These are phyloP conservation scores for Euphorbia tirucalli DNA, from an alignment of 345 rosid genomes.

Conservation along the genomic window DNA sequence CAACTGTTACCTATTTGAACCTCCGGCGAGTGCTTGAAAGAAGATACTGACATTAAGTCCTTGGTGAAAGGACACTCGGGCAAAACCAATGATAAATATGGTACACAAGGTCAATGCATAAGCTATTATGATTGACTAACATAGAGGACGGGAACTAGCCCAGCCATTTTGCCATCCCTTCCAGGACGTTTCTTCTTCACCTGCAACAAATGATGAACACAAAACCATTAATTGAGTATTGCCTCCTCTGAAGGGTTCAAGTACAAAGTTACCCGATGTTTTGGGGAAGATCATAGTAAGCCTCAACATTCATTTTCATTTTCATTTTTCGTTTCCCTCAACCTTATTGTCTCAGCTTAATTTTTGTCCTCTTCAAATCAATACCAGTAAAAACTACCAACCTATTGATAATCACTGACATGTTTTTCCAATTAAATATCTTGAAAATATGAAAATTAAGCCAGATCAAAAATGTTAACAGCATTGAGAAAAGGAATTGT, in stretches of 20 bases:
- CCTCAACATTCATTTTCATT: too few relatives aligned
- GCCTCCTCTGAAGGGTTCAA: background rate
- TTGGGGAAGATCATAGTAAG: background rate
- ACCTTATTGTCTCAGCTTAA: too few relatives aligned
- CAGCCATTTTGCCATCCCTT: slow-evolving; percentile 95
- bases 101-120: background rate
- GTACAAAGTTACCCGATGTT: background rate
- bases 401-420: too few relatives aligned
- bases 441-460: too few relatives aligned
- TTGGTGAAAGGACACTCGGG: background rate
- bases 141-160: slow-evolving; percentile 94
- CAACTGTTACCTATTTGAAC: too few relatives aligned
- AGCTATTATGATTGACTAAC: slow-evolving; percentile 57
- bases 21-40: background rate
- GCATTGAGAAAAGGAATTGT: too few relatives aligned
- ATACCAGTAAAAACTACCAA: too few relatives aligned
- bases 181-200: slow-evolving; percentile 98
- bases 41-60: background rate
- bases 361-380: too few relatives aligned
- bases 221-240: background rate
- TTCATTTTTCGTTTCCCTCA: too few relatives aligned
- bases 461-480: too few relatives aligned
- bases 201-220: slow-evolving; percentile 32
- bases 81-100: background rate
- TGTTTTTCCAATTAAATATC: too few relatives aligned